These are phyloP conservation scores for Cyclocybe cylindracea DNA, from an alignment of 768 basidiomycete genomes.

Conservation along the genomic window DNA sequence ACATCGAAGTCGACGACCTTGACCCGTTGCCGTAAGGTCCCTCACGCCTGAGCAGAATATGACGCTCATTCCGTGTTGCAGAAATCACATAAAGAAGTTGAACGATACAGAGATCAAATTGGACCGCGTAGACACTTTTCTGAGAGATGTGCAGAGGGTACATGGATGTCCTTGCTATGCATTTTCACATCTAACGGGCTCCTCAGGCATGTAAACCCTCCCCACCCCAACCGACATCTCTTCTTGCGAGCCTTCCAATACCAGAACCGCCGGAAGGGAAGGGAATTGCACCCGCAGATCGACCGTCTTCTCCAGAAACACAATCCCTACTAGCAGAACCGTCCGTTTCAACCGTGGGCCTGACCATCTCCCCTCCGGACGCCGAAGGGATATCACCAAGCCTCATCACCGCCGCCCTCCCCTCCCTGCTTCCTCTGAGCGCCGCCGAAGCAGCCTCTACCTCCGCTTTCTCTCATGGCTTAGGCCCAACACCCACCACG, in stretches of 20 bases:
- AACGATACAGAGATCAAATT: conserved; percentile 50
- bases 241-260: conserved; percentile 55
- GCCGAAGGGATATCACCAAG: conserved; percentile 19
- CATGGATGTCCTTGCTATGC: not conserved
- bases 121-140: conserved; percentile 53
- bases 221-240: conserved; percentile 39
- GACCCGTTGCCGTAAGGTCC: conserved; percentile 43
- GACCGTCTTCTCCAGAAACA: too few species aligned
- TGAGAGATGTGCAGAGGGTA: conserved; percentile 58
- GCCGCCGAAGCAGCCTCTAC: conserved; percentile 16
- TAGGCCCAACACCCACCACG: conserved; percentile 12
- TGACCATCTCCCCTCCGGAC: conserved; percentile 24
- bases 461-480: conserved; percentile 15
- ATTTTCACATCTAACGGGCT: conserved; percentile 34
- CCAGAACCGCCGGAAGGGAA: conserved; percentile 30
- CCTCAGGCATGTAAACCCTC: conserved; percentile 23
- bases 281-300: too few species aligned
- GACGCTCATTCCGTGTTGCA: conserved; percentile 19
- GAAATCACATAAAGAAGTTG: conserved; percentile 43
- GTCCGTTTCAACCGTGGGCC: conserved; percentile 12
- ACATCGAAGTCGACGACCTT: conserved; percentile 52
- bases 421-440: conserved; percentile 22
- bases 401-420: conserved; percentile 21
- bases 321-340: conserved; percentile 8
- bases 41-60: not conserved